These are phyloP conservation scores for Sugiyamaella valdiviana DNA, from an alignment of 805 yeast species.

Conservation along the genomic window DNA sequence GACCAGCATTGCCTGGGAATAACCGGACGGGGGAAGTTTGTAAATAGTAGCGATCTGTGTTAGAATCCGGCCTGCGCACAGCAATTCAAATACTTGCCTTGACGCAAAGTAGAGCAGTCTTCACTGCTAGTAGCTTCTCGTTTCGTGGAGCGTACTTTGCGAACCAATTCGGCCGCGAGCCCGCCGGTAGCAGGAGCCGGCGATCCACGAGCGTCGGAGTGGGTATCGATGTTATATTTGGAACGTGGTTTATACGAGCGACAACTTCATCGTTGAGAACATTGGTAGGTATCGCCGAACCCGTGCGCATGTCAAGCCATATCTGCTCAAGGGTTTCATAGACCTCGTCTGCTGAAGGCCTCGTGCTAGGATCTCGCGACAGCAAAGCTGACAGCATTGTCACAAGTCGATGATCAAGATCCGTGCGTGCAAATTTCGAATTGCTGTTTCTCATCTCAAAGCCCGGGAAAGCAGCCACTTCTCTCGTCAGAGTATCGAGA, in stretches of 20 bases:
- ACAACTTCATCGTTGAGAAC: background rate
- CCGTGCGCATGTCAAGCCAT: background rate
- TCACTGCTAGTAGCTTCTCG: too few species aligned
- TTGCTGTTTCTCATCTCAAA: conserved; percentile 18
- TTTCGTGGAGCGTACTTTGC: too few species aligned
- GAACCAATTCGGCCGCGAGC: too few species aligned
- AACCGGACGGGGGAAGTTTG: too few species aligned
- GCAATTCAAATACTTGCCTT: too few species aligned
- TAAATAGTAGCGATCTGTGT: too few species aligned
- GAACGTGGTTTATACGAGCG: background rate
- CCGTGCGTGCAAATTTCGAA: conserved; percentile 20
- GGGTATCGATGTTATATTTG: background rate
- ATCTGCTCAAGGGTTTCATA: background rate
- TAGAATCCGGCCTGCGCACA: too few species aligned
- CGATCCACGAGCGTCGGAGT: background rate
- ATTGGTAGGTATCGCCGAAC: too few species aligned
- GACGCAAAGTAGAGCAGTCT: too few species aligned
- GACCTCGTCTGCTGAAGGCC: conserved; percentile 41
- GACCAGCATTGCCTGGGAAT: too few species aligned
- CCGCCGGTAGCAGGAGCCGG: background rate
- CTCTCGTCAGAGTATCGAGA: conserved; percentile 31
- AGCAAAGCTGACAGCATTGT: conserved; percentile 39
- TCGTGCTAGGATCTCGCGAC: conserved; percentile 30
- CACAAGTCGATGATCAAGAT: conserved; percentile 30
- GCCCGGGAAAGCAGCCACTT: conserved; percentile 32